Conservation (phyloP, 352 stramenopile species). For the Phytopythium montanum region DNA sequence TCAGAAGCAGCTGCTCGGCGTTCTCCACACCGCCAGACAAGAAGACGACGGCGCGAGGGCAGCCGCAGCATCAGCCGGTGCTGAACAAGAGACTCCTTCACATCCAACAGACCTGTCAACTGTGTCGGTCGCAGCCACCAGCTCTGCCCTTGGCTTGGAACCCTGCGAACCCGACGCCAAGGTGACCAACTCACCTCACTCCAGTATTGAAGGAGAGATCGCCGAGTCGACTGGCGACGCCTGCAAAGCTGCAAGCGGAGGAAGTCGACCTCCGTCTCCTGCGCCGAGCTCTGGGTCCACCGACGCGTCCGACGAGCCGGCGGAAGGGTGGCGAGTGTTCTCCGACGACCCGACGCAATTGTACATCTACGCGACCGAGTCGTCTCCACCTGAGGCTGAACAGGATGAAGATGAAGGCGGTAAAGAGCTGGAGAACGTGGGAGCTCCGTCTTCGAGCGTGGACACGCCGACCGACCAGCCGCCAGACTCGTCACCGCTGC, state of each 20-base stretch:
- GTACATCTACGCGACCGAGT: conserved; percentile 4
- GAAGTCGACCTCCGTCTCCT: neutral
- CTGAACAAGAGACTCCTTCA: no score
- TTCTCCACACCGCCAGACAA: neutral
- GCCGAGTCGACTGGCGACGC: neutral
- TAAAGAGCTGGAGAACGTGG: neutral
- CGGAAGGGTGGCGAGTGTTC: conserved; percentile 3
- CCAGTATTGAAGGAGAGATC: neutral
- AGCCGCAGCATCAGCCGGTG: neutral
- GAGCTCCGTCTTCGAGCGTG: neutral
- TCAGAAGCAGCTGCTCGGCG: conserved; percentile 1
- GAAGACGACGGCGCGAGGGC: neutral
- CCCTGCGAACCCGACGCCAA: neutral
- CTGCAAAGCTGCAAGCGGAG: neutral
- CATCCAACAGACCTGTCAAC: neutral
- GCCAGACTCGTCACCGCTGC: neutral
- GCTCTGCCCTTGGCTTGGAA: neutral
- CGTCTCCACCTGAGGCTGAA: neutral
- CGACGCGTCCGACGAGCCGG: conserved; percentile 1
- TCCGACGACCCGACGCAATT: conserved; percentile 3
- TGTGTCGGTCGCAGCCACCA: neutral
- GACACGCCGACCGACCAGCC: neutral
- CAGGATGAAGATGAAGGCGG: neutral
- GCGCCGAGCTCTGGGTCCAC: neutral
- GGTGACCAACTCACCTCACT: neutral